Conservation (phyloP, 176 grass and related monocot species). For the Microstegium vimineum region DNA sequence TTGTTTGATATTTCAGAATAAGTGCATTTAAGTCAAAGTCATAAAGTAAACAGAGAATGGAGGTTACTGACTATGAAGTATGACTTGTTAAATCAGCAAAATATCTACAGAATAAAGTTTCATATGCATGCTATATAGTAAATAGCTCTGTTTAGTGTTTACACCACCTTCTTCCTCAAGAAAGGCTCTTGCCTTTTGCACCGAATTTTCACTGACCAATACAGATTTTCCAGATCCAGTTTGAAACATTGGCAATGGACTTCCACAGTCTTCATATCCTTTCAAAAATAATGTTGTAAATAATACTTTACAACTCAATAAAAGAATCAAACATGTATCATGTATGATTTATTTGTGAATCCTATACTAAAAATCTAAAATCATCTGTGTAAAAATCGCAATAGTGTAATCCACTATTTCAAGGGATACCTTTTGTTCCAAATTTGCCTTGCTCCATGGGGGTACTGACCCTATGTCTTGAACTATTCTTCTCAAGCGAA, state of each 20-base stretch:
- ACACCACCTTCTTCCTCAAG: conserved; percentile 48
- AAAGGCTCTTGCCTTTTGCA: conserved; percentile 54
- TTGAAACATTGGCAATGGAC: conserved; percentile 50
- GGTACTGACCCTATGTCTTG: conserved; percentile 23
- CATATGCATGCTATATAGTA: background rate
- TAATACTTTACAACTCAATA: background rate
- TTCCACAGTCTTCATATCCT: conserved; percentile 26
- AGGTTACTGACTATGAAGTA: conserved; percentile 8
- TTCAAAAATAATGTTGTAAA: conserved; percentile 20
- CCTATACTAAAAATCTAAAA: conserved; percentile 18
- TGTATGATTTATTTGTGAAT: background rate
- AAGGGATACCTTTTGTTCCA: conserved; percentile 27
- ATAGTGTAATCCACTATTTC: background rate
- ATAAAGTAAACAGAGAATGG: background rate
- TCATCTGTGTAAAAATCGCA: background rate
- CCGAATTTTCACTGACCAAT: conserved; percentile 44
- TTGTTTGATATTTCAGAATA: background rate
- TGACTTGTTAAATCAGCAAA: background rate
- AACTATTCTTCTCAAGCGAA: conserved; percentile 19
- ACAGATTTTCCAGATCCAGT: conserved; percentile 68
- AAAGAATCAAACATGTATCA: background rate
- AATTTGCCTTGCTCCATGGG: conserved; percentile 36
- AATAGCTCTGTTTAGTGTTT: conserved; percentile 26
- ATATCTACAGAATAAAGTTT: conserved; percentile 2
- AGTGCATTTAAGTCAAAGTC: background rate